A percentile compares a stretch with the other conserved stretches of the same genome.
Conservation (phyloP, 176 grass and related monocot genomes). For the Melocanna baccifera region DNA sequence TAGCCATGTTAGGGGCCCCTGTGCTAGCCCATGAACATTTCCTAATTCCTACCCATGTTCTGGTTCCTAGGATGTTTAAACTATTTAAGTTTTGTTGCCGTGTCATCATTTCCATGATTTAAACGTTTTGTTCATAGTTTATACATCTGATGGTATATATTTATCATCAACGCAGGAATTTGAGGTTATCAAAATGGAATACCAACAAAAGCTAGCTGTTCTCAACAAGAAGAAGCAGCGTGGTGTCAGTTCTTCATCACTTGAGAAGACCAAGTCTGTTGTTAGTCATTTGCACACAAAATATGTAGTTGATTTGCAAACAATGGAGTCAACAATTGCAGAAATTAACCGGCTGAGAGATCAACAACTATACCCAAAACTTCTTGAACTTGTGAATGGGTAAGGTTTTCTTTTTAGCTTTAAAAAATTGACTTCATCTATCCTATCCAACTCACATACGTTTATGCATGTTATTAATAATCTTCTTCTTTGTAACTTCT, state of each 20-base stretch:
- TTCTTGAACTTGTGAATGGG: slow-evolving; percentile 76
- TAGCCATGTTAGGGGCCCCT: slow-evolving; percentile 7
- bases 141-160: neutral
- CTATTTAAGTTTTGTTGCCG: neutral
- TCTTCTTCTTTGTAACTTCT: neutral
- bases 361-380: slow-evolving; percentile 73
- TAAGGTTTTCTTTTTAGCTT: slow-evolving; percentile 29
- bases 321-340: slow-evolving; percentile 77
- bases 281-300: slow-evolving; percentile 83
- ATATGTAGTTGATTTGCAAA: slow-evolving; percentile 73
- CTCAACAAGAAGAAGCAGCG: slow-evolving; percentile 77
- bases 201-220: slow-evolving; percentile 64
- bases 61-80: slow-evolving; percentile 1
- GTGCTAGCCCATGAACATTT: slow-evolving; percentile 4
- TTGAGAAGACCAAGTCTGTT: slow-evolving; percentile 66
- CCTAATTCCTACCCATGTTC: neutral
- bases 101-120: neutral
- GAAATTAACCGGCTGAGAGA: slow-evolving; percentile 89
- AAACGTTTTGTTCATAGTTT: neutral
- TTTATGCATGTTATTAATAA: neutral
- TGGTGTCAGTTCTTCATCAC: slow-evolving; percentile 49
- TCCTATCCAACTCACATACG: neutral
- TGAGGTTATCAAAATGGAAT: slow-evolving; percentile 78
- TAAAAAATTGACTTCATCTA: slow-evolving; percentile 27
- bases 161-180: slow-evolving; percentile 51